phyloP scores from a whole-genome alignment of 2,329 filamentous ascomycete species.

The Pyrenophora teres region DNA sequence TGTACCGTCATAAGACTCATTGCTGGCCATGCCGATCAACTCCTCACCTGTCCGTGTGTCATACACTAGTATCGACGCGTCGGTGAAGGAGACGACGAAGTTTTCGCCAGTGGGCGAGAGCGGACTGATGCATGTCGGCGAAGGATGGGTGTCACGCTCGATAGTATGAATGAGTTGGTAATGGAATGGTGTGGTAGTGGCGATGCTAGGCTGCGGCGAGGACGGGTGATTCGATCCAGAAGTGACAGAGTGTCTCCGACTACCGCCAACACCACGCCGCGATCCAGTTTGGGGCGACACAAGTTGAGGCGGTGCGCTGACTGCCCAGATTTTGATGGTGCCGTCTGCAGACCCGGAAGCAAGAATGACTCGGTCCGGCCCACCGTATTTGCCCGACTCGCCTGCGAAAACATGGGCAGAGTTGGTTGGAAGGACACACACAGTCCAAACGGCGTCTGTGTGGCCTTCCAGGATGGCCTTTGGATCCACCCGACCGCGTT shows the following conservation, averaged over 20 bases:
- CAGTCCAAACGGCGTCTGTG: constrained; percentile 92
- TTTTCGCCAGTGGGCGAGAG: constrained; percentile 80
- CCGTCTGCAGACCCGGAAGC: constrained; percentile 91
- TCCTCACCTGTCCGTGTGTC: constrained; percentile 92
- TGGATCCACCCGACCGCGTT: constrained; percentile 89
- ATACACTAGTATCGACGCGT: constrained; percentile 88
- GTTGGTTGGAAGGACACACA: constrained; percentile 88
- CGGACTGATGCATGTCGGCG: constrained; percentile 90
- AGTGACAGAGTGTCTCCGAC: constrained; percentile 88
- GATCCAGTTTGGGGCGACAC: constrained; percentile 77
- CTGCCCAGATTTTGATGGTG: constrained; percentile 89
- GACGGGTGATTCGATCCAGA: constrained; percentile 91
- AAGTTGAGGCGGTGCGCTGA: constrained; percentile 85
- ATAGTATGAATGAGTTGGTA: constrained; percentile 90
- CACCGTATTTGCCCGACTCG: constrained; percentile 73
- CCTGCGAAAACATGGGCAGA: constrained; percentile 78
- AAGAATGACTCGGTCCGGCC: constrained; percentile 83
- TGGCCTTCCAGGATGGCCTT: constrained; percentile 94
- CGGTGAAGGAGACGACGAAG: constrained; percentile 91
- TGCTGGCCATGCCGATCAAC: constrained; percentile 87
- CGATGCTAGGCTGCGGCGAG: constrained; percentile 85
- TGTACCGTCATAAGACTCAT: constrained; percentile 91
- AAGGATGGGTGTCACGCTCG: constrained; percentile 68
- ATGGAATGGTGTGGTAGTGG: constrained; percentile 83
- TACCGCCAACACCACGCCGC: constrained; percentile 71